Evolutionary conservation across 192 early-diverging fungal genomes (phyloP), one percentile per base, ranked within the genome.

Genomic region (Linnemannia elongata): DNA sequence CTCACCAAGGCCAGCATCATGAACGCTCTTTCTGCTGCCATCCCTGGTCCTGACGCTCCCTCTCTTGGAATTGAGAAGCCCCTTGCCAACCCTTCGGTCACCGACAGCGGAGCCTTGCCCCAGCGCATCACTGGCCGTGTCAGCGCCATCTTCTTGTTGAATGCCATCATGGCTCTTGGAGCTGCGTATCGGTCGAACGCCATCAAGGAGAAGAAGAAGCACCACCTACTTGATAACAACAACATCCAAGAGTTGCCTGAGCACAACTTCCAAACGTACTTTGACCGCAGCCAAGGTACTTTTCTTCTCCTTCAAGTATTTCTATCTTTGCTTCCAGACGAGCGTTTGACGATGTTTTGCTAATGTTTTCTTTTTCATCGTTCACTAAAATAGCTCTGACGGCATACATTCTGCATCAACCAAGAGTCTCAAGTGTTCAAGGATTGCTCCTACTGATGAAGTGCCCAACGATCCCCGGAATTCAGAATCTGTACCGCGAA

Each of bases 121-220:
- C 79, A 81, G 22, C 69, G 85, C 15, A 87, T 87, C 36, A 81
- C 85, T n/a, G 85, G 85, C 1, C 85, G 80, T 22, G 85, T 87
- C 15, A 87, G 85, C 38, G 85, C 85, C 27, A 68, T 87, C 0
- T 87, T 87, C 42, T 39, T 87, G 17, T 49, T 87, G 24, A 87
- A 87, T 49, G 85, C 85, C 27, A 87, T 87, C 49, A 77, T 87
- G 74, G 85, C 85, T 18, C 63, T 87, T 24, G 85, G 85, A 33
- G 85, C 85, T 3, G 80, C 85, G 12, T 87, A 87, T 63, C 76
- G 85, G 4, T 81, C 85, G 36, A 78, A 87, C 27, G 85, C 85
- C 3, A 81, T 87, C 69, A 81, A 81, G 15, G 55, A 74, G 49
- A 87, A 87, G 17, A 73, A 27, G 49, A 38, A 76, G 0, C 85